Conservation (phyloP, 371 early-diverging fungal genomes). For the Massospora cicadina region DNA sequence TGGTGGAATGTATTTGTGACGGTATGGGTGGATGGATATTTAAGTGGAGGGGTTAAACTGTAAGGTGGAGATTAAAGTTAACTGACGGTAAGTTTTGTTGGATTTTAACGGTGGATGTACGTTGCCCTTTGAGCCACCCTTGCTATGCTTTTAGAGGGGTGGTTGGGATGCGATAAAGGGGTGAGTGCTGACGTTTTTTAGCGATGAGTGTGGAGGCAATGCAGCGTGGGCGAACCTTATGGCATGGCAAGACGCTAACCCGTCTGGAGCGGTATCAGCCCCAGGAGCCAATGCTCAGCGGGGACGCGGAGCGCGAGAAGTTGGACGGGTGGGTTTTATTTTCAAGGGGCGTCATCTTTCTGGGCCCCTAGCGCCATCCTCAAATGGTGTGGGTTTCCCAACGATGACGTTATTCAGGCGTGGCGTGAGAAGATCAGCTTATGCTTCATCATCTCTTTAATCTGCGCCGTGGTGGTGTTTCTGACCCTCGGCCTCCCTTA, state of each 20-base stretch:
- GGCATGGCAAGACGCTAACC: slow-evolving; percentile 54
- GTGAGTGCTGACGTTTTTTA: neutral
- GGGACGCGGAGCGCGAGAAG: slow-evolving; percentile 28
- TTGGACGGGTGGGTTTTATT: slow-evolving; percentile 54
- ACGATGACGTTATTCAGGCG: slow-evolving; percentile 54
- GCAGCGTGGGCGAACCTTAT: slow-evolving; percentile 22
- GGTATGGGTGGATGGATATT: no score
- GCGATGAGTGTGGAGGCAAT: neutral
- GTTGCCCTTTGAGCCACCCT: no score
- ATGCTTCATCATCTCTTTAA: slow-evolving; percentile 42
- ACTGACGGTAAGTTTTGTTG: no score
- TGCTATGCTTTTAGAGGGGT: no score
- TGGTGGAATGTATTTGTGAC: no score
- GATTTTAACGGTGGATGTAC: no score
- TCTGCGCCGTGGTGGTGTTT: slow-evolving; percentile 41
- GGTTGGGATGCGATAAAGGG: no score
- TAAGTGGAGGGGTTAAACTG: no score
- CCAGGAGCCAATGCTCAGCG: slow-evolving; percentile 47
- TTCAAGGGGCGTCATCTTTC: slow-evolving; percentile 54
- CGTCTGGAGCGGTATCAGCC: slow-evolving; percentile 57
- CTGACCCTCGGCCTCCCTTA: slow-evolving; percentile 34
- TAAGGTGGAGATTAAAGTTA: no score
- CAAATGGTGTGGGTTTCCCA: slow-evolving; percentile 19
- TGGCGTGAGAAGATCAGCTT: slow-evolving; percentile 84
- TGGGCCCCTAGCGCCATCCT: slow-evolving; percentile 56